phyloP scores from a whole-genome alignment of 768 basidiomycete genomes.

The Hygrophorus russula region DNA sequence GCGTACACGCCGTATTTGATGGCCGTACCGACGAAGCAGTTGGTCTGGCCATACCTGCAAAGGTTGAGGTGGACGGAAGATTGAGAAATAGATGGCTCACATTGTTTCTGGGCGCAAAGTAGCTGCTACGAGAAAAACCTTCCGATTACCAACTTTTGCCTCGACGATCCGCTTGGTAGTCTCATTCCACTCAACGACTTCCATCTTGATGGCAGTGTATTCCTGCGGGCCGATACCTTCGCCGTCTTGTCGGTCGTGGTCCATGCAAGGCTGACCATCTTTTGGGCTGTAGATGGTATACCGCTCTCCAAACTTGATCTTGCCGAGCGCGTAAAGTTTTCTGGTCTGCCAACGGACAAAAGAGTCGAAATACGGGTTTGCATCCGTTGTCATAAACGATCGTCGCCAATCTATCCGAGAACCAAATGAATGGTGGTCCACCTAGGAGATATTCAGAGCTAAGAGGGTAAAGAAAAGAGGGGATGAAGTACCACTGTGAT shows the following conservation, averaged over 20 bases:
- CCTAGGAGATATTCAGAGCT: slow-evolving; percentile 7
- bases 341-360: slow-evolving; percentile 99
- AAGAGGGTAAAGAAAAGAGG: not conserved
- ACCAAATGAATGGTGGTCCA: slow-evolving; percentile 80
- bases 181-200: slow-evolving; percentile 76
- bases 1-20: slow-evolving; percentile 92
- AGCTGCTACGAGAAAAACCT: slow-evolving; percentile 89
- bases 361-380: slow-evolving; percentile 94
- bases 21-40: slow-evolving; percentile 86
- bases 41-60: slow-evolving; percentile 90
- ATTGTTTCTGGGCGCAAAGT: slow-evolving; percentile 96
- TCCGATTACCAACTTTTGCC: slow-evolving; percentile 62
- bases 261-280: slow-evolving; percentile 99
- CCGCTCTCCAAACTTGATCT: slow-evolving; percentile 96
- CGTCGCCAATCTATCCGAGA: slow-evolving; percentile 97
- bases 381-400: slow-evolving; percentile 86
- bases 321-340: slow-evolving; percentile 74
- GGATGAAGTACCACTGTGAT: slow-evolving; percentile 57
- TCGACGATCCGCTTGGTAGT: slow-evolving; percentile 54
- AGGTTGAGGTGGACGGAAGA: slow-evolving; percentile 2
- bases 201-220: slow-evolving; percentile 92
- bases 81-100: slow-evolving; percentile 30
- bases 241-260: slow-evolving; percentile 93
- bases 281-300: slow-evolving; percentile 99
- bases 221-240: slow-evolving; percentile 94